Evolutionary conservation across 2,329 filamentous ascomycete genomes (phyloP).

Genomic region (Fusarium sp.): DNA sequence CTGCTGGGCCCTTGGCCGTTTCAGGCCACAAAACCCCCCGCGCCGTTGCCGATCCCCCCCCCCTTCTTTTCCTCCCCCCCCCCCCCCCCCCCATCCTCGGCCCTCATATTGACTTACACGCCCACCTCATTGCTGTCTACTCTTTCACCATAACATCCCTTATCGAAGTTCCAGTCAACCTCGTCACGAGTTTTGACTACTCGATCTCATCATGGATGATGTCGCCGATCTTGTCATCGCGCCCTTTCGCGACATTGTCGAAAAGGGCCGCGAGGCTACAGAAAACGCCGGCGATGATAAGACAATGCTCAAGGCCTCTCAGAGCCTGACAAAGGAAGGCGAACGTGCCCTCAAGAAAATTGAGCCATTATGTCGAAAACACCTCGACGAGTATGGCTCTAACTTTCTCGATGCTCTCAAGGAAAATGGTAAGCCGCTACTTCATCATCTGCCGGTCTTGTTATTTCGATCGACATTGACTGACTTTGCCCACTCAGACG

Average conservation of each 20-base stretch:
- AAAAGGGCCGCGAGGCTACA: conserved; percentile 62
- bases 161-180: neutral
- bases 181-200: neutral
- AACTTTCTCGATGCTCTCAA: conserved; percentile 65
- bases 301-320: conserved; percentile 64
- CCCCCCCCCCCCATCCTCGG: conserved; percentile 26
- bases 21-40: no score
- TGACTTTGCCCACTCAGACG: conserved; percentile 51
- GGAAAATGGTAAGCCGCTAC: conserved; percentile 61
- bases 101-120: conserved; percentile 48
- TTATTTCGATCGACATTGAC: conserved; percentile 9
- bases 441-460: neutral
- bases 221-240: conserved; percentile 60
- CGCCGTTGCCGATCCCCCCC: no score
- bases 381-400: conserved; percentile 61
- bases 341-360: conserved; percentile 63
- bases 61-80: no score
- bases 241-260: conserved; percentile 66
- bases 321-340: conserved; percentile 61
- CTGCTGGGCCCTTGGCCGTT: no score
- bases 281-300: conserved; percentile 61
- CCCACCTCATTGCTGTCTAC: conserved; percentile 23
- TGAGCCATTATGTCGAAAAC: conserved; percentile 63
- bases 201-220: conserved; percentile 53
- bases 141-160: conserved; percentile 6